These are phyloP conservation scores for Geotrichum fermentans DNA, from an alignment of 1,139 yeast genomes.

Conservation along the genomic window DNA sequence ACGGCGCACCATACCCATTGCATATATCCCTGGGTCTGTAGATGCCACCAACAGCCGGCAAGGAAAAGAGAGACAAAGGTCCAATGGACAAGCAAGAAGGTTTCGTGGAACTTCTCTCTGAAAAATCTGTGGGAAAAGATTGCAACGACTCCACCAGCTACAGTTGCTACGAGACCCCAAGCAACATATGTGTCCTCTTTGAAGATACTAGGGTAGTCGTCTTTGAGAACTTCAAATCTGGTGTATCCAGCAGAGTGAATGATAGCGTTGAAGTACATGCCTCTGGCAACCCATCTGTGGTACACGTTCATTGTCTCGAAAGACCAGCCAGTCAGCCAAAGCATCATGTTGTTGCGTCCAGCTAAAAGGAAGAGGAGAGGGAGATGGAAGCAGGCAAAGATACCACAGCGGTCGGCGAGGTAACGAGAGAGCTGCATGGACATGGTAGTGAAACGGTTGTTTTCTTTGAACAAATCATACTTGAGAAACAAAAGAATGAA, in stretches of 20 bases:
- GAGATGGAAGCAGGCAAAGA: conserved; percentile 49
- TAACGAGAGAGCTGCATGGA: conserved; percentile 24
- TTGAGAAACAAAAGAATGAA: conserved; percentile 21
- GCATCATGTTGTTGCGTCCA: conserved; percentile 58
- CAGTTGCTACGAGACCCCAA: conserved; percentile 50
- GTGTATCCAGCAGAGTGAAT: conserved; percentile 29
- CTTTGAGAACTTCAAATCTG: conserved; percentile 3
- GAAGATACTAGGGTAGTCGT: conserved; percentile 1
- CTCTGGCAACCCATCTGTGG: conserved; percentile 59
- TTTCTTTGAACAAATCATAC: conserved; percentile 9
- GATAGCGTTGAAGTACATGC: conserved; percentile 43
- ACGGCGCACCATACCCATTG: conserved; percentile 40
- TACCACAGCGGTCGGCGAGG: conserved; percentile 54
- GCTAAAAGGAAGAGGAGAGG: conserved; percentile 57
- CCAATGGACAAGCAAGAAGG: conserved; percentile 57
- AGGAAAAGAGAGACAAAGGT: conserved; percentile 40
- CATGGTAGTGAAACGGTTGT: conserved; percentile 5
- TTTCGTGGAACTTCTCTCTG: conserved; percentile 58
- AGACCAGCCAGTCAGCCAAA: conserved; percentile 56
- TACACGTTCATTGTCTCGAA: conserved; percentile 54
- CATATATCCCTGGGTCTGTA: conserved; percentile 39
- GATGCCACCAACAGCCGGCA: conserved; percentile 45
- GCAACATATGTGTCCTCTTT: not conserved
- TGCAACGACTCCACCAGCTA: conserved; percentile 41
- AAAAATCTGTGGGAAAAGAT: conserved; percentile 48